Evolutionary conservation across 208 protist species (phyloP), one percentile per base, ranked within the genome.

Genomic region (Vickermania ingenoplastis): DNA sequence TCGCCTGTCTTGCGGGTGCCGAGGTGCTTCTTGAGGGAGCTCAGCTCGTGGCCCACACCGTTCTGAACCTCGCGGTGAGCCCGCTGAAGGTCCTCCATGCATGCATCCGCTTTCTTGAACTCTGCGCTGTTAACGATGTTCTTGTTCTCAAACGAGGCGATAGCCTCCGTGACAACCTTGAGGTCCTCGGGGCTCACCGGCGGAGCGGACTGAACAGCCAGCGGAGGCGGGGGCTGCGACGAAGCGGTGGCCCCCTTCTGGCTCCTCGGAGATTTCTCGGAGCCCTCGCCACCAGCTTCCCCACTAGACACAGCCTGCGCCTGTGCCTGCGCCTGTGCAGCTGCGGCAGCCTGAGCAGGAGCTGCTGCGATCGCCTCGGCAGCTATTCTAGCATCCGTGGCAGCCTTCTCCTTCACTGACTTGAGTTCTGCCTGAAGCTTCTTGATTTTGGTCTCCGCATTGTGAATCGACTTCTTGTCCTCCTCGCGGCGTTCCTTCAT

Each of bases 11-110:
- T 22, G 21, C 65, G 48, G 24, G 25, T 45, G 36, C 36, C 36
- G 11, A 61, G 53, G 41, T 73, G 31, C 31, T 67, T 59, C 67
- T 73, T 66, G 31, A 63, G 64, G 17, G 25, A 45, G 36, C 36
- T 45, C 36, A 45, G 36, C 17, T 45, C 36, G 36, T 53, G 3
- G 61, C 63, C 30, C 53, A 63, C 17, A 52, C 57, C 24, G 60
- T 54, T 31, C 67, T 11, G 17, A 69, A 31, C 57, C 68, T 56
- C 30, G 1, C 3, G 24, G 61, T n/a, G 23, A 36, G 59, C 4
- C 41, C 62, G 22, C 5, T 53, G 17, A 31, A 30, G 1, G 41
- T 69, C 29, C 59, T 45, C 36, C 36, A 45, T 7, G 17, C 36
- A 45, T 22, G 45, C 26, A 26, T 25, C 24, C 14, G 45, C 24